These are phyloP conservation scores for Quercus agrifolia DNA, from an alignment of 306 rosid species.

Conservation along the genomic window DNA sequence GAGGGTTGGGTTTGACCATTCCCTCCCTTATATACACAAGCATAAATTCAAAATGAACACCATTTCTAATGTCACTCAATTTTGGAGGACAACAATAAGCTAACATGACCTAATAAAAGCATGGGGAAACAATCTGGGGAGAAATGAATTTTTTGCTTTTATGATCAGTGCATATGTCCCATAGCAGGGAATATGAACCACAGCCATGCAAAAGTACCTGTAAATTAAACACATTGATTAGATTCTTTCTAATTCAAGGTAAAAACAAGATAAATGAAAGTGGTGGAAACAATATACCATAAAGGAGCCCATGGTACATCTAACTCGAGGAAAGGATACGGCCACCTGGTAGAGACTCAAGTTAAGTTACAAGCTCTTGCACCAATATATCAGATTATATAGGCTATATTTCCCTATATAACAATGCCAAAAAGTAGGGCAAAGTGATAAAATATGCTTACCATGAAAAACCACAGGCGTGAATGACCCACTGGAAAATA, in stretches of 20 bases:
- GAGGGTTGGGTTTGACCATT: conserved; percentile 1
- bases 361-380: conserved; percentile 4
- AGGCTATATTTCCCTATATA: not conserved
- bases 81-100: conserved; percentile 9
- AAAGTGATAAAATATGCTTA: not conserved
- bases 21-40: conserved; percentile 12
- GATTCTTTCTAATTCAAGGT: not conserved
- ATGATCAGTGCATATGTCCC: conserved; percentile 57
- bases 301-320: conserved; percentile 69
- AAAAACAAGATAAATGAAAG: not conserved
- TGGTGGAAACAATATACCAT: conserved; percentile 45
- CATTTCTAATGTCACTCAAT: not conserved
- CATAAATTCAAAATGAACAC: conserved; percentile 10
- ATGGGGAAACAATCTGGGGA: conserved; percentile 52
- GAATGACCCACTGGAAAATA: conserved; percentile 70
- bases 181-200: conserved; percentile 72
- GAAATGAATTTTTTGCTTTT: conserved; percentile 49
- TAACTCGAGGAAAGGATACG: conserved; percentile 86
- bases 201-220: conserved; percentile 73
- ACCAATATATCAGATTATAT: not conserved
- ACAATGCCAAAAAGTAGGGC: not conserved
- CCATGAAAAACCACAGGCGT: conserved; percentile 49
- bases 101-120: conserved; percentile 36
- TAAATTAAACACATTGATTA: not conserved
- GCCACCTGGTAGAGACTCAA: conserved; percentile 49